These are phyloP conservation scores for Aulographum hederae DNA, from an alignment of 2,329 filamentous ascomycete species.

Conservation along the genomic window DNA sequence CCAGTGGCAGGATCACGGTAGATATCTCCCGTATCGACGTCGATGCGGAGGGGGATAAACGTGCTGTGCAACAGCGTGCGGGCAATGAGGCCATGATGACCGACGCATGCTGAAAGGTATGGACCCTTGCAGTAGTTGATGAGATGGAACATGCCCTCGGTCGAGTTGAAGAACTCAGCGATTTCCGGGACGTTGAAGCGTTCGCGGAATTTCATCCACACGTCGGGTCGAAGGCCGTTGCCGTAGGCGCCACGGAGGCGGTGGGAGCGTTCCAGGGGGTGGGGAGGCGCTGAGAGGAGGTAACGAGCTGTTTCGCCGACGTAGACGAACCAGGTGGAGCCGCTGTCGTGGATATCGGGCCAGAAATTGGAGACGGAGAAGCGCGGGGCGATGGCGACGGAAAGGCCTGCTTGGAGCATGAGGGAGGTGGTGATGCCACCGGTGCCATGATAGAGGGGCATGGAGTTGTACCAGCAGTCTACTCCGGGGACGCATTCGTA, in stretches of 20 bases:
- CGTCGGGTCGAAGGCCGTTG: background rate
- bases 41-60: background rate
- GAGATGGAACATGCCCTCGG: background rate
- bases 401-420: background rate
- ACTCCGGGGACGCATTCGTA: background rate
- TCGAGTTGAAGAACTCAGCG: background rate
- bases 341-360: background rate
- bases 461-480: background rate
- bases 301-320: slow-evolving; percentile 1
- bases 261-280: background rate
- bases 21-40: slow-evolving; percentile 1
- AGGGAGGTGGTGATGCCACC: background rate
- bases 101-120: background rate
- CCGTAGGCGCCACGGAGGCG: background rate
- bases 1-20: background rate
- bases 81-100: background rate
- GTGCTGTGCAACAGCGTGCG: background rate
- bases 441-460: slow-evolving; percentile 1
- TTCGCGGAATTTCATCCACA: background rate
- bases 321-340: slow-evolving; percentile 1
- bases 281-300: background rate
- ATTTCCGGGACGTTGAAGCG: slow-evolving; percentile 1
- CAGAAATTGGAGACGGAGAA: slow-evolving; percentile 1
- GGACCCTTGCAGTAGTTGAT: slow-evolving; percentile 1
- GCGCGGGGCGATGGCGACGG: background rate